Base-by-base conservation (phyloP, 1,284 basidiomycete genomes). In the Fomitopsis betulina region DNA sequence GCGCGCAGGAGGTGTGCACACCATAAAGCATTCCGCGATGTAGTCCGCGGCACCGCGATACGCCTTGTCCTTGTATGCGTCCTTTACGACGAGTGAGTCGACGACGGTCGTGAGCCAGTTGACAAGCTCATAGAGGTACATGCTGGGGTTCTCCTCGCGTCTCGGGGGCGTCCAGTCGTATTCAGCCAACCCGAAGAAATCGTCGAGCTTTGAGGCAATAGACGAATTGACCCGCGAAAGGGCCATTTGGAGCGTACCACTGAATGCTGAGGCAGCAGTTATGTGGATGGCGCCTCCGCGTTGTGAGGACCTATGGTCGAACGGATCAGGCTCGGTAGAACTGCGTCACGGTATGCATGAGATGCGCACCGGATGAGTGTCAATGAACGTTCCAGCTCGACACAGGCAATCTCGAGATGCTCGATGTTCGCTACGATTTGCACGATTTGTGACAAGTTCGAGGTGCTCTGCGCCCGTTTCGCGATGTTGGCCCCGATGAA, bases 21-120 rank as follows among this genome's bases (percentile, higher is more conserved):
- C 96, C 85, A 96, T 90, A 37, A 99, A 77, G 63, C 89, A 91
- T 56, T 88, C 84, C 0, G 94, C 89, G 57, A 98, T 93, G 68
- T 96, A 93, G 35, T 81, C 77, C 40, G 96, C 81, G 13, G 96
- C 95, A 39, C 86, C 89, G 63, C 83, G 82, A 72, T 97, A 99
- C 13, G 93, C 91, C 61, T 91, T 86, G 52, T 92, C 89, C 74
- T 96, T 96, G 73, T 94, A 90, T 6, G 77, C 75, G 58, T 93
- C 87, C 60, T 93, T 87, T 68, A 97, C 88, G 53, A 91, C 81
- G 19, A 98, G 87, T 32, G 92, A 92, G 72, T 98, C 96, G 63
- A 99, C 94, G 63, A 98, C 93, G 1, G 96, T 97, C 40, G 91
- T 94, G 47, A 99, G 79, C 92, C 96, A 99, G 67, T 95, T 95